Evolutionary conservation across 106 monocot species (phyloP).

Genomic region (Allium cepa): DNA sequence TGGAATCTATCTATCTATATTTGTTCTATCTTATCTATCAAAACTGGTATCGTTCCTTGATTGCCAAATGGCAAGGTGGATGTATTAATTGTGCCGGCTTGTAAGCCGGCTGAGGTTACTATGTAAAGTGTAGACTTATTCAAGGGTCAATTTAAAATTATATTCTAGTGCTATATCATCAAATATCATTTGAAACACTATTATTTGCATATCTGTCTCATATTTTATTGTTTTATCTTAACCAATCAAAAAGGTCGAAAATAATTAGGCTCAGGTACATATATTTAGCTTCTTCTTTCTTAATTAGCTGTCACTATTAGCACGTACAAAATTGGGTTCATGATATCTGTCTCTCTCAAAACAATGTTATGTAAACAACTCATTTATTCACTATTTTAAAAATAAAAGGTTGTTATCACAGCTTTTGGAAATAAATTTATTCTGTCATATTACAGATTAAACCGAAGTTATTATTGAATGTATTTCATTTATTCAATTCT

Average conservation of each 20-base stretch:
- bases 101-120: constrained; percentile 4
- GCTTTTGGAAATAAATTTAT: neutral
- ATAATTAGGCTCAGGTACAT: neutral
- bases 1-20: neutral
- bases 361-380: too few relatives aligned
- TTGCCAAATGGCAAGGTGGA: neutral
- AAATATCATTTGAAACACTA: neutral
- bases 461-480: neutral
- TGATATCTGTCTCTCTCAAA: too few relatives aligned
- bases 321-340: too few relatives aligned
- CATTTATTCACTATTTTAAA: neutral
- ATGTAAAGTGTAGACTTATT: constrained; percentile 1
- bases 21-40: neutral
- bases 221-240: neutral
- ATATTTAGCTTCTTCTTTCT: neutral
- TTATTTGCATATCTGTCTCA: neutral
- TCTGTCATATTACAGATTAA: neutral
- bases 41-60: neutral
- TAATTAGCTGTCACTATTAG: neutral
- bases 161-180: too few relatives aligned
- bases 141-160: neutral
- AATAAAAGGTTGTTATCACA: neutral
- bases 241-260: neutral
- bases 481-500: neutral
- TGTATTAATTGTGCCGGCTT: constrained; percentile 3